Percentiles rank a stretch among this genome's conserved stretches.
Conservation (phyloP, 805 yeast genomes). For the Hanseniaspora nectarophila region DNA sequence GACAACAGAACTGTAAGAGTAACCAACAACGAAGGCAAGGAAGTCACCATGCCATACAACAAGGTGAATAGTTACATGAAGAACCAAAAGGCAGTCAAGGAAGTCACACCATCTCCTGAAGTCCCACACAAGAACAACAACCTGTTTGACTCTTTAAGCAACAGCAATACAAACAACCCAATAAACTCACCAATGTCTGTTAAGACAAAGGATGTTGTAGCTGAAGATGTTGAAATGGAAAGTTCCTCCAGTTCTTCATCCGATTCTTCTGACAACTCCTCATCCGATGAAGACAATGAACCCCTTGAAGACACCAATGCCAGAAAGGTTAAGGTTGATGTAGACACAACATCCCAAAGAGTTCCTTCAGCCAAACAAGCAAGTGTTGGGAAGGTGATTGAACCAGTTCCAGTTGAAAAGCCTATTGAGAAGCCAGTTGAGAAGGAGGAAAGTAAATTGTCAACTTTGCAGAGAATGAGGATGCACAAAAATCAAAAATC, state of each 20-base stretch:
- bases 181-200: conserved; percentile 7
- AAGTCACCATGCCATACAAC: conserved; percentile 3
- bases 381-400: neutral
- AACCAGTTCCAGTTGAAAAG: neutral
- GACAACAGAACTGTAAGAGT: conserved; percentile 22
- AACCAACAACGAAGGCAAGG: conserved; percentile 16
- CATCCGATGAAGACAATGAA: conserved; percentile 23
- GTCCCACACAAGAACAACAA: neutral
- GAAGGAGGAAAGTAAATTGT: neutral
- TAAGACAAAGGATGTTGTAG: neutral
- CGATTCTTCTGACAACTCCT: conserved; percentile 33
- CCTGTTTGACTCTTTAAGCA: conserved; percentile 2
- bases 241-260: conserved; percentile 29
- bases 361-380: conserved; percentile 15
- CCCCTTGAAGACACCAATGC: conserved; percentile 29
- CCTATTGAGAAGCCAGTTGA: neutral
- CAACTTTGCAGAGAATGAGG: conserved; percentile 12
- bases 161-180: neutral
- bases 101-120: neutral
- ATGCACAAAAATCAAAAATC: conserved; percentile 30
- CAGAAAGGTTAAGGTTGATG: conserved; percentile 36
- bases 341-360: conserved; percentile 26
- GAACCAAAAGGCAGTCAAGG: neutral
- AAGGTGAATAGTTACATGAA: conserved; percentile 15
- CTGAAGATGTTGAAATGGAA: conserved; percentile 16